Evolutionary conservation across 164 flowering plant genomes (phyloP).

Genomic region (Liquidambar formosana): DNA sequence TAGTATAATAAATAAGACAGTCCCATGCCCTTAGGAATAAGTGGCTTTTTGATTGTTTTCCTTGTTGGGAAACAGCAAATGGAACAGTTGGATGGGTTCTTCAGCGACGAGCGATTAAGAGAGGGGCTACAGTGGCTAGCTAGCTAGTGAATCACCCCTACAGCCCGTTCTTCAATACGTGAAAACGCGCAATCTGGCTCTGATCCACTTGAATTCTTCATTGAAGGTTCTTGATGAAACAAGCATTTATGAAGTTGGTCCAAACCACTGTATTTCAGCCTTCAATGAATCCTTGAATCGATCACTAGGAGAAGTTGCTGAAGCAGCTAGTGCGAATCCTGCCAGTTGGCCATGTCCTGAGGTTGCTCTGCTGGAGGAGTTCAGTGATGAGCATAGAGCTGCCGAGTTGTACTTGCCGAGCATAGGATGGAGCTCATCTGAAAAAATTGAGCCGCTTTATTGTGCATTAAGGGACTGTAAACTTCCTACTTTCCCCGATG

Average conservation of each 20-base stretch:
- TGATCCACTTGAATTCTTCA: constrained; percentile 45
- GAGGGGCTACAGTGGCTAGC: constrained; percentile 80
- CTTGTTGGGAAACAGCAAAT: constrained; percentile 32
- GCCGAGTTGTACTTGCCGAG: constrained; percentile 49
- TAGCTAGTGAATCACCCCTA: constrained; percentile 61
- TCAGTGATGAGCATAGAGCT: constrained; percentile 38
- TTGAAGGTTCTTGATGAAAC: constrained; percentile 42
- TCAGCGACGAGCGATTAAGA: constrained; percentile 53
- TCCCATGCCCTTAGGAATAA: too few relatives aligned
- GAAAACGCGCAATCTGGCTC: constrained; percentile 59
- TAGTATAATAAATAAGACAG: too few relatives aligned
- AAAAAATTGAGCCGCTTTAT: constrained; percentile 38
- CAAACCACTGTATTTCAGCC: constrained; percentile 60
- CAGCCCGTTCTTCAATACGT: constrained; percentile 53
- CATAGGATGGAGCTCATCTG: constrained; percentile 68
- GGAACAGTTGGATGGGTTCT: constrained; percentile 45
- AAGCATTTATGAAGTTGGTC: constrained; percentile 42
- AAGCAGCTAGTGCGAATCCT: constrained; percentile 54
- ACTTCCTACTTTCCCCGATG: constrained; percentile 62
- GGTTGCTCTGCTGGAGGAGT: constrained; percentile 49
- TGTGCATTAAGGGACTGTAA: constrained; percentile 40
- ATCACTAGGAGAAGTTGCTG: constrained; percentile 41
- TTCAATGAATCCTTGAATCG: constrained; percentile 75
- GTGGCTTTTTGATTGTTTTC: constrained; percentile 37
- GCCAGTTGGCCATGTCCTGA: constrained; percentile 88